phyloP scores from a whole-genome alignment of 371 early-diverging fungal genomes.

The Mortierella sp. region DNA sequence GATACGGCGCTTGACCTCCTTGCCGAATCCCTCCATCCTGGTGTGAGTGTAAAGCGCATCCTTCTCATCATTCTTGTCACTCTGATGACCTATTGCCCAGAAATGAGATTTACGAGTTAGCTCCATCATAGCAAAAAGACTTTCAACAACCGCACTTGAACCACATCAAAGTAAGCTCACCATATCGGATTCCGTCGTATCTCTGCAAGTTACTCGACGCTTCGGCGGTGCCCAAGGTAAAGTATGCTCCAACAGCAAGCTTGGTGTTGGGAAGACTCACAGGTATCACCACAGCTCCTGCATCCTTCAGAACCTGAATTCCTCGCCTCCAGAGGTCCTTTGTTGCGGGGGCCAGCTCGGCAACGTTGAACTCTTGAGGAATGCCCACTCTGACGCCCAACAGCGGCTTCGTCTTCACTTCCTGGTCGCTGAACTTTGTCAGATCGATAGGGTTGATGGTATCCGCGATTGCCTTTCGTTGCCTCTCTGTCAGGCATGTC shows the following conservation, averaged over 20 bases:
- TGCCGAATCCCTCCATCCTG: constrained; percentile 81
- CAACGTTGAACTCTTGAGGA: constrained; percentile 79
- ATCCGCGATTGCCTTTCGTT: constrained; percentile 50
- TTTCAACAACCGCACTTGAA: background rate
- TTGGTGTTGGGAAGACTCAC: constrained; percentile 82
- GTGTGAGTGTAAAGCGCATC: constrained; percentile 72
- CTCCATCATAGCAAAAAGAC: too few species aligned
- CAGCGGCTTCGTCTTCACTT: constrained; percentile 51
- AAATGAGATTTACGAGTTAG: background rate
- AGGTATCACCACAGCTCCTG: constrained; percentile 78
- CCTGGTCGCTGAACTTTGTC: constrained; percentile 16
- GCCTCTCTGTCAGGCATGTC: constrained; percentile 63
- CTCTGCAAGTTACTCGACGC: constrained; percentile 93
- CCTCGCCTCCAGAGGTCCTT: constrained; percentile 74
- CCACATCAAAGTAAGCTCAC: constrained; percentile 42
- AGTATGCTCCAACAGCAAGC: constrained; percentile 87
- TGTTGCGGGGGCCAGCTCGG: constrained; percentile 72
- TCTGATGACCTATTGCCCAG: constrained; percentile 60
- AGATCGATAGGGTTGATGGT: constrained; percentile 22
- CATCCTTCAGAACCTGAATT: constrained; percentile 64
- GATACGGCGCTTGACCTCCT: constrained; percentile 87
- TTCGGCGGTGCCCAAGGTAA: constrained; percentile 91
- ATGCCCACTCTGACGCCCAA: constrained; percentile 79
- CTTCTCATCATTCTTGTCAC: constrained; percentile 24
- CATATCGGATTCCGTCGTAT: constrained; percentile 92